Percentiles rank a stretch among this genome's conserved stretches.
phyloP scores from a whole-genome alignment of 257 asterid genomes.

The Gentiana macrophylla region DNA sequence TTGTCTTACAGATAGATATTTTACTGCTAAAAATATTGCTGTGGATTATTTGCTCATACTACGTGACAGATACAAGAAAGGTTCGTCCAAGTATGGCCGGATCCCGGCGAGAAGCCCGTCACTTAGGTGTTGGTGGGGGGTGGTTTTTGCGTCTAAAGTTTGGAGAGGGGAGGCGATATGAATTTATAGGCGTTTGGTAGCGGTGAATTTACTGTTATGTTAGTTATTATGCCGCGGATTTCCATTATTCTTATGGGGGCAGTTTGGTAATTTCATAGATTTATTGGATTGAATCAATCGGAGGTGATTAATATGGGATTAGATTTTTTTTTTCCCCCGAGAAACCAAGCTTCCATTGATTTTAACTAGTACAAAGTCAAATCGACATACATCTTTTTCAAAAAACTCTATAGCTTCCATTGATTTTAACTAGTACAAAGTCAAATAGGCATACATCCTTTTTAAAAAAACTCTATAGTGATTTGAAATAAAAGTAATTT shows the following conservation, averaged over 20 bases:
- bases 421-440: slow-evolving; percentile 24
- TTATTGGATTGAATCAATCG: slow-evolving; percentile 14
- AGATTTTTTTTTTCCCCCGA: slow-evolving; percentile 8
- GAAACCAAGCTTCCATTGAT: slow-evolving; percentile 13
- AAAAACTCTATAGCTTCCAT: slow-evolving; percentile 8
- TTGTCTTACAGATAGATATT: not conserved
- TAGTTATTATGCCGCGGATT: slow-evolving; percentile 12
- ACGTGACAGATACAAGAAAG: not conserved
- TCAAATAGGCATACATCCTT: slow-evolving; percentile 9
- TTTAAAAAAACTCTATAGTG: no score
- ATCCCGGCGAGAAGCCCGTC: slow-evolving; percentile 14
- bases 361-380: slow-evolving; percentile 23
- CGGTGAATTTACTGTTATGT: slow-evolving; percentile 12
- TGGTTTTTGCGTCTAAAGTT: slow-evolving; percentile 41
- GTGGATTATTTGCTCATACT: not conserved
- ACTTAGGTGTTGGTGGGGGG: slow-evolving; percentile 3
- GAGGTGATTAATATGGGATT: slow-evolving; percentile 37
- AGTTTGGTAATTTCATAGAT: slow-evolving; percentile 12
- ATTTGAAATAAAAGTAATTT: no score
- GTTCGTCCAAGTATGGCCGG: not conserved
- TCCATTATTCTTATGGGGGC: not conserved
- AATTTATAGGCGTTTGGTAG: slow-evolving; percentile 12
- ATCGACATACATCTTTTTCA: not conserved
- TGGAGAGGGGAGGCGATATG: slow-evolving; percentile 14
- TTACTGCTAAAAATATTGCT: not conserved